Evolutionary conservation across 257 asterid genomes (phyloP).

Genomic region (Petrea volubilis): DNA sequence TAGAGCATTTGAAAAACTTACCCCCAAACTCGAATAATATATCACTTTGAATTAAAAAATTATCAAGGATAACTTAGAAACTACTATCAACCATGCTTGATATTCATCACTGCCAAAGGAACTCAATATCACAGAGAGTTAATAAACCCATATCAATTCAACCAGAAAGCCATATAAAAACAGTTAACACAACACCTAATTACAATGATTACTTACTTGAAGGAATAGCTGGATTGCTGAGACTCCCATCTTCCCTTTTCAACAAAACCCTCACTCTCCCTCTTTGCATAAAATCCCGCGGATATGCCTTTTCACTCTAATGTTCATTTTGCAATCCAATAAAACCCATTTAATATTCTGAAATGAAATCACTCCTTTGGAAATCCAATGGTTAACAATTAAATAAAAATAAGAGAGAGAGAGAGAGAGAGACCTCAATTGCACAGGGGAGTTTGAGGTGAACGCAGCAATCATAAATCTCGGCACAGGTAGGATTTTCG

Average conservation of each 20-base stretch:
- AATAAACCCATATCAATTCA: neutral
- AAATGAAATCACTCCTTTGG: neutral
- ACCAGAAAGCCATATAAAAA: neutral
- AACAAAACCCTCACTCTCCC: conserved; percentile 91
- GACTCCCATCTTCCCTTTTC: conserved; percentile 83
- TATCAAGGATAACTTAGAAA: neutral
- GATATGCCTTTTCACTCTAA: conserved; percentile 92
- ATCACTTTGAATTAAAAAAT: neutral
- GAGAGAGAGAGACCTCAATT: conserved; percentile 57
- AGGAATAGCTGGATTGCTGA: conserved; percentile 69
- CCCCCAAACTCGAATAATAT: neutral
- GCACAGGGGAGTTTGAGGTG: conserved; percentile 85
- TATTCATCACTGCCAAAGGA: neutral
- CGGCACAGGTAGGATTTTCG: conserved; percentile 83
- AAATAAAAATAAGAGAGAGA: neutral
- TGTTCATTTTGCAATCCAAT: neutral
- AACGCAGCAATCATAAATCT: conserved; percentile 81
- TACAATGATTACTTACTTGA: conserved; percentile 56
- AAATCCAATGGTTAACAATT: neutral
- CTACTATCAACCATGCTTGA: neutral
- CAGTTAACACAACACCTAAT: neutral
- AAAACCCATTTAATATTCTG: neutral
- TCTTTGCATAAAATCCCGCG: conserved; percentile 94
- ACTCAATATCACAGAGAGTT: conserved; percentile 2
- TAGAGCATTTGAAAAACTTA: neutral